Conservation (phyloP, 2,329 filamentous ascomycete species). For the Tolypocladium paradoxum region DNA sequence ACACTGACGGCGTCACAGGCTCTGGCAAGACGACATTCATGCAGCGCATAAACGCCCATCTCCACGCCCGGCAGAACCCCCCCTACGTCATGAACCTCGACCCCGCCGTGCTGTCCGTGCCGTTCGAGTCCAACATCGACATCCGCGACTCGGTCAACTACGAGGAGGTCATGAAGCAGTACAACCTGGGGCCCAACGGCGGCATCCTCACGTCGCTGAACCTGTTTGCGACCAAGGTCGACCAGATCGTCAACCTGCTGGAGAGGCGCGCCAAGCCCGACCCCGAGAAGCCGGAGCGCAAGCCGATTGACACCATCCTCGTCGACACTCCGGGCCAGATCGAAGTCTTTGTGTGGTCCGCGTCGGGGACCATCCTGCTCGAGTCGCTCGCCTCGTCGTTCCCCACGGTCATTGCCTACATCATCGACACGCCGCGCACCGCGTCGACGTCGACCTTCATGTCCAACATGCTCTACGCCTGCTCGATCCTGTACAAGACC, state of each 20-base stretch:
- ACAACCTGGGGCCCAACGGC: conserved; percentile 93
- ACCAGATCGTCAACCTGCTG: conserved; percentile 79
- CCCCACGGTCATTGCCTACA: conserved; percentile 92
- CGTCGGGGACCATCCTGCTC: conserved; percentile 85
- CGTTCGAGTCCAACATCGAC: conserved; percentile 96
- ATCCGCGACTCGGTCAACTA: conserved; percentile 99
- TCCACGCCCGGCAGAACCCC: conserved; percentile 68
- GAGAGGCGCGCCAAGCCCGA: conserved; percentile 74
- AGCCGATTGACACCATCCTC: conserved; percentile 69
- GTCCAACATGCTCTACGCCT: conserved; percentile 99
- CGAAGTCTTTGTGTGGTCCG: conserved; percentile 98
- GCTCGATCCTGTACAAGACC: conserved; percentile 97
- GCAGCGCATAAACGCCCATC: conserved; percentile 91
- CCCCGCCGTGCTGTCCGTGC: conserved; percentile 83
- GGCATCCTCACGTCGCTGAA: conserved; percentile 94
- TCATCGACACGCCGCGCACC: conserved; percentile 93
- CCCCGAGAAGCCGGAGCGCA: conserved; percentile 46
- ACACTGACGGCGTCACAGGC: conserved; percentile 33
- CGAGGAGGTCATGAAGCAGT: conserved; percentile 99
- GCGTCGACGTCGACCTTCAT: conserved; percentile 94
- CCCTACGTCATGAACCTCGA: conserved; percentile 98
- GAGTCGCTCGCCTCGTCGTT: conserved; percentile 89
- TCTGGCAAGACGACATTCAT: conserved; percentile 99
- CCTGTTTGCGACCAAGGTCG: conserved; percentile 94
- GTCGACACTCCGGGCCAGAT: conserved; percentile 97